These are phyloP conservation scores for Cyclocybe aegerita DNA, from an alignment of 768 basidiomycete genomes.

Conservation along the genomic window DNA sequence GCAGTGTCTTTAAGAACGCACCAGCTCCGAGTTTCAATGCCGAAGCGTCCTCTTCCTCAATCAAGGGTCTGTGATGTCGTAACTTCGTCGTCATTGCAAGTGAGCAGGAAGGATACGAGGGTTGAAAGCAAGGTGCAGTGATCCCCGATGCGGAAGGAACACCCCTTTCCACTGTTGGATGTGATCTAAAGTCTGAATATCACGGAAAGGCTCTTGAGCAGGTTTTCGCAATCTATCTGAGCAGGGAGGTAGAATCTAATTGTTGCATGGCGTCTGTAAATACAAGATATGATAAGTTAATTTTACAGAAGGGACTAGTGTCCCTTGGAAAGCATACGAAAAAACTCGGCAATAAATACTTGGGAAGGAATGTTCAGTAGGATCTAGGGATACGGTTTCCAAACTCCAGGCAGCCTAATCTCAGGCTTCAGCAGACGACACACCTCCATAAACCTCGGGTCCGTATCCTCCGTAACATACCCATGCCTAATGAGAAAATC, in stretches of 20 bases:
- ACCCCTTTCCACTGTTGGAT: too few relatives aligned
- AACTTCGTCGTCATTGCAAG: constrained; percentile 55
- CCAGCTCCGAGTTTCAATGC: constrained; percentile 81
- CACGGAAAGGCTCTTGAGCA: too few relatives aligned
- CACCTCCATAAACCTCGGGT: constrained; percentile 30
- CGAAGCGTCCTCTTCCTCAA: constrained; percentile 85
- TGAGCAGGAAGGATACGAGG: too few relatives aligned
- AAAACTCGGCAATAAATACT: too few relatives aligned
- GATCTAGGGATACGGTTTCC: constrained; percentile 17
- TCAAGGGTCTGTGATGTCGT: constrained; percentile 55
- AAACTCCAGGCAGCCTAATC: constrained; percentile 25
- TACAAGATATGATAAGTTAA: too few relatives aligned
- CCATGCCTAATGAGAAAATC: constrained; percentile 42
- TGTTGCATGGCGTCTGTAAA: constrained; percentile 10
- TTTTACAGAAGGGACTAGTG: too few relatives aligned
- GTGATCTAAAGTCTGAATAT: too few relatives aligned
- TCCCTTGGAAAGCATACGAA: too few relatives aligned
- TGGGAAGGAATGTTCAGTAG: not conserved
- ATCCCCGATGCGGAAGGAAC: not conserved
- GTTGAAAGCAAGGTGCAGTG: not conserved
- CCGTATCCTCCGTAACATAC: constrained; percentile 28
- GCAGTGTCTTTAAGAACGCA: constrained; percentile 19
- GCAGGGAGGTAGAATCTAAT: not conserved
- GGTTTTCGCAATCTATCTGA: too few relatives aligned
- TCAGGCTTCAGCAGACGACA: constrained; percentile 25